Evolutionary conservation across 1,284 basidiomycete genomes (phyloP).

Genomic region (Sphagnurus paluster): DNA sequence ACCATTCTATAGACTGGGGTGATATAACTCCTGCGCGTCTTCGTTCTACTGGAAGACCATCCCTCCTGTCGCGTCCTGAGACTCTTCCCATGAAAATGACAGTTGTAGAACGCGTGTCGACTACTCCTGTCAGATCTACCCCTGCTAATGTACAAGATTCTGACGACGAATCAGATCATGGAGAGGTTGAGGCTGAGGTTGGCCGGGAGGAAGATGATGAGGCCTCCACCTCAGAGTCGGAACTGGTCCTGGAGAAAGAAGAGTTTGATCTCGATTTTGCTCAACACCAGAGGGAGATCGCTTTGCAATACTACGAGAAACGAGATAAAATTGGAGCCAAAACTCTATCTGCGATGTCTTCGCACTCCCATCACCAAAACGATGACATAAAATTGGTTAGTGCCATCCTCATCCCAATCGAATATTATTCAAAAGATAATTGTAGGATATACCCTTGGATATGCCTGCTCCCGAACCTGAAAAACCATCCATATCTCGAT

Average conservation of each 20-base stretch:
- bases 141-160: slow-evolving; percentile 39
- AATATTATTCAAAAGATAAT: not conserved
- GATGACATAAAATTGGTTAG: slow-evolving; percentile 45
- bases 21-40: slow-evolving; percentile 54
- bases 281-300: slow-evolving; percentile 70
- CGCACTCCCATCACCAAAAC: slow-evolving; percentile 42
- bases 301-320: slow-evolving; percentile 68
- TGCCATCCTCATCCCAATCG: slow-evolving; percentile 3
- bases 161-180: slow-evolving; percentile 47
- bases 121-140: slow-evolving; percentile 27
- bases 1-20: slow-evolving; percentile 43
- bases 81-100: slow-evolving; percentile 60
- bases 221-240: slow-evolving; percentile 29
- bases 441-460: slow-evolving; percentile 27
- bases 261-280: slow-evolving; percentile 59
- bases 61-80: slow-evolving; percentile 38
- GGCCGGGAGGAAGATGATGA: slow-evolving; percentile 28
- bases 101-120: slow-evolving; percentile 62
- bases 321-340: slow-evolving; percentile 55
- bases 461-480: slow-evolving; percentile 29
- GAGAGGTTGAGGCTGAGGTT: slow-evolving; percentile 15
- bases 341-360: slow-evolving; percentile 49
- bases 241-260: slow-evolving; percentile 36
- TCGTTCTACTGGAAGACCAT: slow-evolving; percentile 35
- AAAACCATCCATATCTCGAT: slow-evolving; percentile 58